Evolutionary conservation across 2,329 filamentous ascomycete genomes (phyloP).

Genomic region (Trichoderma sp.): DNA sequence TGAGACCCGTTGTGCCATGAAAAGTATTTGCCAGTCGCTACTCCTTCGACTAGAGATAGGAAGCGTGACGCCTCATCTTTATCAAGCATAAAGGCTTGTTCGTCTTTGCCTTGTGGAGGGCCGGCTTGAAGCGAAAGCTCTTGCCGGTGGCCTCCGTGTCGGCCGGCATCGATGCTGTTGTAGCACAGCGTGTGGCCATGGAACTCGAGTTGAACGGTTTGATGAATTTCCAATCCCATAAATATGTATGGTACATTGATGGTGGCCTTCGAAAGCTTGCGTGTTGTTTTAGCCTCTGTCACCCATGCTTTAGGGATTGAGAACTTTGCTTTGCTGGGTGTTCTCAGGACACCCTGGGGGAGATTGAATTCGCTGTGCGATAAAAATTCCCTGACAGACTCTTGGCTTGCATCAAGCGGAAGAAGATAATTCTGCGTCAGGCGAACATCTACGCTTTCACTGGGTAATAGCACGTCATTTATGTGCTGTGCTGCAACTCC

Average conservation of each 20-base stretch:
- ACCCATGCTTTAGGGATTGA: conserved; percentile 30
- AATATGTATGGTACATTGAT: conserved; percentile 39
- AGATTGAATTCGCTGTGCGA: conserved; percentile 45
- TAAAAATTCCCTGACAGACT: conserved; percentile 45
- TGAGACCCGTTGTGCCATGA: conserved; percentile 36
- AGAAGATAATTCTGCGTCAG: conserved; percentile 38
- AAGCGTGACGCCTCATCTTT: conserved; percentile 23
- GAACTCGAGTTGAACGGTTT: conserved; percentile 42
- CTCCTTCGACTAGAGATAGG: conserved; percentile 29
- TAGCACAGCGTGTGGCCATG: conserved; percentile 47
- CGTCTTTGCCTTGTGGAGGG: neutral
- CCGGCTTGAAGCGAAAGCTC: conserved; percentile 43
- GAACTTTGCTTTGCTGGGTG: conserved; percentile 35
- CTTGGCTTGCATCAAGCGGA: conserved; percentile 38
- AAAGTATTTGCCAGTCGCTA: conserved; percentile 33
- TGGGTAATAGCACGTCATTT: conserved; percentile 47
- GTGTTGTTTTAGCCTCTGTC: neutral
- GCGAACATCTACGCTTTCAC: conserved; percentile 47
- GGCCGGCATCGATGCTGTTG: conserved; percentile 51
- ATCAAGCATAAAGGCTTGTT: neutral
- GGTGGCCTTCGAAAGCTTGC: neutral
- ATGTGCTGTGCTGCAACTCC: conserved; percentile 31
- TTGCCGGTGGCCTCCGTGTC: conserved; percentile 49
- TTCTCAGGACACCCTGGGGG: conserved; percentile 39
- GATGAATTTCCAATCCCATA: conserved; percentile 52